phyloP scores from a whole-genome alignment of 768 basidiomycete genomes.

The Boletus rubescentipes region DNA sequence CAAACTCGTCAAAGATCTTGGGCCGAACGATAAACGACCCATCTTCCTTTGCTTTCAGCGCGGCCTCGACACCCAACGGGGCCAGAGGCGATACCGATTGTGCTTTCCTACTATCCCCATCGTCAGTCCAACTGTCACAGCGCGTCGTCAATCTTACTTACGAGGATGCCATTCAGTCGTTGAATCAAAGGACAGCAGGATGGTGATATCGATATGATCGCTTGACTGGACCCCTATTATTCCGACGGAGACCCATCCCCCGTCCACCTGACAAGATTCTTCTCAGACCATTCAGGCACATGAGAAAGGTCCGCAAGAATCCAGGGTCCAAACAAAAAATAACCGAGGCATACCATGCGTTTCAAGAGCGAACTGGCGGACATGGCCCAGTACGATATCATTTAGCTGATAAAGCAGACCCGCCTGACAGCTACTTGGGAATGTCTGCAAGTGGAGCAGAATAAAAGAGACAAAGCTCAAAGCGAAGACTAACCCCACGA shows the following conservation, averaged over 20 bases:
- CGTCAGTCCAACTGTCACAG: background rate
- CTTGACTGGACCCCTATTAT: background rate
- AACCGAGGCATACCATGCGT: too few species aligned
- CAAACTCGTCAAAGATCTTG: conserved; percentile 62
- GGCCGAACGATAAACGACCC: conserved; percentile 34
- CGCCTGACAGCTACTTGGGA: too few species aligned
- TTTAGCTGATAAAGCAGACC: too few species aligned
- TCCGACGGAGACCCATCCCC: too few species aligned
- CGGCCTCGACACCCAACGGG: conserved; percentile 63
- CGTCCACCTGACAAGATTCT: background rate
- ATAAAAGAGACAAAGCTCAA: too few species aligned
- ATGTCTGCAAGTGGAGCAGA: too few species aligned
- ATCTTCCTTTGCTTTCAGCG: conserved; percentile 43
- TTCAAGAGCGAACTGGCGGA: too few species aligned
- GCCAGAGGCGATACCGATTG: conserved; percentile 55
- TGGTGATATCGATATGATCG: conserved; percentile 5
- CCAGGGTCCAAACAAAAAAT: too few species aligned
- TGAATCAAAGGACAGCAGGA: background rate
- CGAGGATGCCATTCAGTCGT: conserved; percentile 9
- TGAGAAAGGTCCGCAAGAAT: background rate
- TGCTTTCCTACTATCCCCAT: conserved; percentile 11
- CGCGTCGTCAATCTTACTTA: background rate
- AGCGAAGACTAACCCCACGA: too few species aligned
- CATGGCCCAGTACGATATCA: too few species aligned
- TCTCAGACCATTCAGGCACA: background rate